These are phyloP conservation scores for Apostasia shenzhenica DNA, from an alignment of 106 monocot genomes.

Conservation along the genomic window DNA sequence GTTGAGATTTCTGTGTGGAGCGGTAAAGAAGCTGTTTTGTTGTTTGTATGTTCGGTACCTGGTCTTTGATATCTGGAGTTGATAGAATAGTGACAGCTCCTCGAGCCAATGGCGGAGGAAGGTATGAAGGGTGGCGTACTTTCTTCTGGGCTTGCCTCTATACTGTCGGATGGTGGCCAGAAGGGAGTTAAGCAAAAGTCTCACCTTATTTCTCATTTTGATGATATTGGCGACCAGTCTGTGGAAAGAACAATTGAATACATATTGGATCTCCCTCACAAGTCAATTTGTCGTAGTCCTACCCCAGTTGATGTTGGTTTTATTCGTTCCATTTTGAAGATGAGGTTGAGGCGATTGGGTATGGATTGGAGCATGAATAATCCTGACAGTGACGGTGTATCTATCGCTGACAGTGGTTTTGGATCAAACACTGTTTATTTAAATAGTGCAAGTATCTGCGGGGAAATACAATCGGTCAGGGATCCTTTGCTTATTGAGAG, in stretches of 20 bases:
- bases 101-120: constrained; percentile 45
- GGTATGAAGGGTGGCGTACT: constrained; percentile 28
- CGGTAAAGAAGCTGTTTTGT: neutral
- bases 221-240: constrained; percentile 64
- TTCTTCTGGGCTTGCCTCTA: constrained; percentile 65
- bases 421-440: constrained; percentile 26
- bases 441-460: constrained; percentile 65
- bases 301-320: constrained; percentile 37
- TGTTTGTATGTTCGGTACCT: neutral
- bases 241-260: constrained; percentile 73
- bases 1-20: neutral
- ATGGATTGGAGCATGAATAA: neutral
- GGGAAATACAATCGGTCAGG: constrained; percentile 46
- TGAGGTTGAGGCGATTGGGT: constrained; percentile 18
- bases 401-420: constrained; percentile 16
- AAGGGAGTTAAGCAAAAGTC: constrained; percentile 42
- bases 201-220: constrained; percentile 61
- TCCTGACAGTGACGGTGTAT: constrained; percentile 28
- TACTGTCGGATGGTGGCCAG: constrained; percentile 40
- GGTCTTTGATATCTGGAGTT: neutral
- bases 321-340: constrained; percentile 33
- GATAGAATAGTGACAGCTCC: neutral
- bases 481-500: constrained; percentile 73
- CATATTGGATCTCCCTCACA: constrained; percentile 79
- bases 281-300: constrained; percentile 31